These are phyloP conservation scores for Metschnikowia anglica DNA, from an alignment of 805 yeast genomes.

Conservation along the genomic window DNA sequence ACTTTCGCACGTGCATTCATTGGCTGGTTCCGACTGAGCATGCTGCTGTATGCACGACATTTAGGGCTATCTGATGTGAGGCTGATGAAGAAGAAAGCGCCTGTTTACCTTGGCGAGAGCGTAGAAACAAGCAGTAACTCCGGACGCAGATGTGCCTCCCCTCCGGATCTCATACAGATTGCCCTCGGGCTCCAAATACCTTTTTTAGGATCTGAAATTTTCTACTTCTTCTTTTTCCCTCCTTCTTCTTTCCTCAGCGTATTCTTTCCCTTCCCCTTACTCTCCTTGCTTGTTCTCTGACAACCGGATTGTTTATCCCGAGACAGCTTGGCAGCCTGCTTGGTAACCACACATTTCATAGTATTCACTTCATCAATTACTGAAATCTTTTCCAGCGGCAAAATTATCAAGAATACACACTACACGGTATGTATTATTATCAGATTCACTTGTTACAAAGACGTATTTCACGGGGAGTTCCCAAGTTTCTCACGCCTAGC, in stretches of 20 bases:
- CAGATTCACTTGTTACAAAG: not conserved
- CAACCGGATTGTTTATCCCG: not conserved
- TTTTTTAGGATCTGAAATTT: not conserved
- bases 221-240: not conserved
- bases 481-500: no score
- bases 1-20: slow-evolving; percentile 2
- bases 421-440: not conserved
- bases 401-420: not conserved
- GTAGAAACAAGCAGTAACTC: not conserved
- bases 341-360: slow-evolving; percentile 1
- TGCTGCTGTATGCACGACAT: slow-evolving; percentile 1
- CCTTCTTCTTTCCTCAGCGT: not conserved
- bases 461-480: not conserved
- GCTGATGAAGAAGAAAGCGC: slow-evolving; percentile 2
- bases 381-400: no score
- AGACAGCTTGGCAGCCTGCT: slow-evolving; percentile 1
- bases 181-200: slow-evolving; percentile 3
- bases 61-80: slow-evolving; percentile 5
- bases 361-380: no score
- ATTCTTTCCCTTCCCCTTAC: slow-evolving; percentile 2
- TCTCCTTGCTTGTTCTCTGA: not conserved
- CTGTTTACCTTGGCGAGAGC: slow-evolving; percentile 1
- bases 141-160: not conserved
- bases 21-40: slow-evolving; percentile 3
- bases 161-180: slow-evolving; percentile 7